Evolutionary conservation across 148 eudicot species (phyloP).

Genomic region (Rhododendron mucronatum): DNA sequence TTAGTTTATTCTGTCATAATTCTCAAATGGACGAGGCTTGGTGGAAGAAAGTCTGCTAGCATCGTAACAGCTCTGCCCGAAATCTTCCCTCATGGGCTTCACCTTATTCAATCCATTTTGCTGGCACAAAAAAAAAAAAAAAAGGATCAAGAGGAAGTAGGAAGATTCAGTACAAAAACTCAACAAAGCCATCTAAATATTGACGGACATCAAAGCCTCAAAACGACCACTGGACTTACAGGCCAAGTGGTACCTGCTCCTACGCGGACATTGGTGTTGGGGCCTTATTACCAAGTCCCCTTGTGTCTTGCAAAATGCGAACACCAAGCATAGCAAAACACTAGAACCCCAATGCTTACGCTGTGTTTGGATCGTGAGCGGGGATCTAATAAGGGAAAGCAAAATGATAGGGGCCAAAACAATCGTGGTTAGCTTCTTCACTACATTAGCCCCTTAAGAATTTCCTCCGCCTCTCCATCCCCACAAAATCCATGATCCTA

Average conservation of each 20-base stretch:
- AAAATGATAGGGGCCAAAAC: background rate
- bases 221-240: background rate
- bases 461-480: background rate
- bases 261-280: background rate
- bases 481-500: background rate
- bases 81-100: background rate
- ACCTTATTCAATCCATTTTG: background rate
- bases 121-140: no score
- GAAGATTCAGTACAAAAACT: background rate
- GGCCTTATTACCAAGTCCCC: background rate
- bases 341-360: background rate
- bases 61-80: slow-evolving; percentile 2
- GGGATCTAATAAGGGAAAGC: background rate
- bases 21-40: background rate
- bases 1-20: background rate
- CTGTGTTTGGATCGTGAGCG: background rate
- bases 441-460: background rate
- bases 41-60: background rate
- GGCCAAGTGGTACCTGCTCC: background rate
- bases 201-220: background rate
- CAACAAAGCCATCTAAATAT: background rate
- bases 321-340: background rate
- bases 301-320: background rate
- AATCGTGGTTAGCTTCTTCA: background rate
- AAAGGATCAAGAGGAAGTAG: background rate